Conservation (phyloP, 2,329 filamentous ascomycete species). For the Sclerotiophoma versabilis region DNA sequence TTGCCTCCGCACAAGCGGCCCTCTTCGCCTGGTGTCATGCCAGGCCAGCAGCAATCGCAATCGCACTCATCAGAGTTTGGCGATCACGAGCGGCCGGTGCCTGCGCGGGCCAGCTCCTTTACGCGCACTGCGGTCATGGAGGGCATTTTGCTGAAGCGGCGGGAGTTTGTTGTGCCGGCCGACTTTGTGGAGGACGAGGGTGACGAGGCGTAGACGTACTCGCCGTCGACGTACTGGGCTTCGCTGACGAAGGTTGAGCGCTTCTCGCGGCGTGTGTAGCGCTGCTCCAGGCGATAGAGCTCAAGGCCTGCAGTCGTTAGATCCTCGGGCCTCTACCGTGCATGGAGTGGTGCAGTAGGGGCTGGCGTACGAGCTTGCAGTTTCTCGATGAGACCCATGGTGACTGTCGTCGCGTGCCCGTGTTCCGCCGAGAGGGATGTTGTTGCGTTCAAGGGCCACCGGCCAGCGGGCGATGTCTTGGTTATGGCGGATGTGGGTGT, state of each 20-base stretch:
- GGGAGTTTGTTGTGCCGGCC: constrained; percentile 30
- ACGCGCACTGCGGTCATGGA: constrained; percentile 41
- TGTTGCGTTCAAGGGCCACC: constrained; percentile 15
- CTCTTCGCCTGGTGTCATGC: neutral
- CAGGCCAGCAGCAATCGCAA: neutral
- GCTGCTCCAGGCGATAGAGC: constrained; percentile 92
- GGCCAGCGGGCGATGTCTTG: constrained; percentile 20
- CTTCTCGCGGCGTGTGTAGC: constrained; percentile 89
- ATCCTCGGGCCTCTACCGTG: neutral
- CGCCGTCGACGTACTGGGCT: constrained; percentile 91
- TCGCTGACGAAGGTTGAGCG: constrained; percentile 89
- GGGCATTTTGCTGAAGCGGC: constrained; percentile 47
- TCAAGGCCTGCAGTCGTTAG: constrained; percentile 66
- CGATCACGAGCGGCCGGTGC: constrained; percentile 35
- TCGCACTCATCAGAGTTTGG: constrained; percentile 11
- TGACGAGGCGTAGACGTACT: constrained; percentile 76
- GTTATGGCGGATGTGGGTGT: constrained; percentile 25
- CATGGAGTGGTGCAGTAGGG: constrained; percentile 1
- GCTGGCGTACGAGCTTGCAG: constrained; percentile 49
- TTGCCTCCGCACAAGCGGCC: neutral
- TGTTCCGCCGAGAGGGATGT: constrained; percentile 15
- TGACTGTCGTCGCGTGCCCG: constrained; percentile 21
- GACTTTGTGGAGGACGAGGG: constrained; percentile 42
- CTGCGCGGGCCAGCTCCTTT: constrained; percentile 39
- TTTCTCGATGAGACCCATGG: constrained; percentile 50